These are phyloP conservation scores for Cardamine occulta DNA, from an alignment of 345 rosid genomes.

Conservation along the genomic window DNA sequence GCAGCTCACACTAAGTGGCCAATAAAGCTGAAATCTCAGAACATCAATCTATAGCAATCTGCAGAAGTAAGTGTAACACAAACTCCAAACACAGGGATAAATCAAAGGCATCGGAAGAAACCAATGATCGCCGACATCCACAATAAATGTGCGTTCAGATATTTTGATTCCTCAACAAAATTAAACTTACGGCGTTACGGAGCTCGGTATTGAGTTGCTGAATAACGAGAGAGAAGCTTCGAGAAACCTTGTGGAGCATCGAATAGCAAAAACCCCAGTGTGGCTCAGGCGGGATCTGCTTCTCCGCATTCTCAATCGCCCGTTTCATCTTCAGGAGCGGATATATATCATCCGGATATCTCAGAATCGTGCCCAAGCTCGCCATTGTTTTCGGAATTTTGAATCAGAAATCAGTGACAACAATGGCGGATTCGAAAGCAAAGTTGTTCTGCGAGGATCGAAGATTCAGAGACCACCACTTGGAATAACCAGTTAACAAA, in stretches of 20 bases:
- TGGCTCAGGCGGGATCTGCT: conserved; percentile 89
- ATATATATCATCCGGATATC: conserved; percentile 83
- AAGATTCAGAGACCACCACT: conserved; percentile 25
- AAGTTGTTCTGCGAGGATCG: conserved; percentile 1
- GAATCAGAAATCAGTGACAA: conserved; percentile 27
- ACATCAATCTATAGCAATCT: not conserved
- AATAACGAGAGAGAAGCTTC: conserved; percentile 85
- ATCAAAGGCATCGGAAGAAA: not conserved
- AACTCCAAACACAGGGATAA: not conserved
- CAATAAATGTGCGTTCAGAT: conserved; percentile 14
- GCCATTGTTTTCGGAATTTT: conserved; percentile 53
- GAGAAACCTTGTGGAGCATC: conserved; percentile 91
- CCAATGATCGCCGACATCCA: not conserved
- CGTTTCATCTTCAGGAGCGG: conserved; percentile 83
- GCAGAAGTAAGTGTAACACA: not conserved
- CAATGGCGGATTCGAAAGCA: conserved; percentile 20
- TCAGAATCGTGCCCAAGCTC: conserved; percentile 68
- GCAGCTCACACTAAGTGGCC: not conserved
- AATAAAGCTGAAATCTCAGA: conserved; percentile 12
- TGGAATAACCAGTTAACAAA: not conserved
- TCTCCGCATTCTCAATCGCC: conserved; percentile 74
- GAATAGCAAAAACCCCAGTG: conserved; percentile 94
- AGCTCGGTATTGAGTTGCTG: conserved; percentile 86
- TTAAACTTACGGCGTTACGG: conserved; percentile 74
- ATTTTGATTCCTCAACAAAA: conserved; percentile 20